Conservation (phyloP, 495 filamentous ascomycete species). For the Aspergillus cavernicola region DNA sequence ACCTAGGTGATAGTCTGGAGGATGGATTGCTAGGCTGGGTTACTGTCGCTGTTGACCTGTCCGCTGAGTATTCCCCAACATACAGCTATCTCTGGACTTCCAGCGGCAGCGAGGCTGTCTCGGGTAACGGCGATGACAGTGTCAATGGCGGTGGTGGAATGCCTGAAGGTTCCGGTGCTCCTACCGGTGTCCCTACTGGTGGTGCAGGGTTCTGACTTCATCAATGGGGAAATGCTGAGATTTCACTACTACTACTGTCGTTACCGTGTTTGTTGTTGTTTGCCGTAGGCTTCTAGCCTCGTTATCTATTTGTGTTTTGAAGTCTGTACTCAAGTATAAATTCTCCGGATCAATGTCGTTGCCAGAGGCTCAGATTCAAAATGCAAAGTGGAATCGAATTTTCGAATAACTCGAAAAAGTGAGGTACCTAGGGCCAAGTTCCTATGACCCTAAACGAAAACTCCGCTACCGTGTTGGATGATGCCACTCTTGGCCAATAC, state of each 20-base stretch:
- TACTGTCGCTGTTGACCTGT: background rate
- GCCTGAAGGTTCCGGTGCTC: background rate
- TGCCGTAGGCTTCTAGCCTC: too few species aligned
- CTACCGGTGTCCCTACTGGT: background rate
- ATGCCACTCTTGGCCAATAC: too few species aligned
- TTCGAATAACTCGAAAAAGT: too few species aligned
- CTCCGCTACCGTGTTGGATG: too few species aligned
- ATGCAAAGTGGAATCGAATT: too few species aligned
- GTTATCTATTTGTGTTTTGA: too few species aligned
- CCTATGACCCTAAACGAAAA: too few species aligned
- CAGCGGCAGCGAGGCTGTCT: background rate
- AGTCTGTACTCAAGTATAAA: too few species aligned
- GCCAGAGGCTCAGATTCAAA: too few species aligned
- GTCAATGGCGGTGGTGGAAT: background rate
- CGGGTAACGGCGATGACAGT: background rate
- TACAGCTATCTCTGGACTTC: constrained; percentile 6
- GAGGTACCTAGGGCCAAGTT: too few species aligned
- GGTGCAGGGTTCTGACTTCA: background rate
- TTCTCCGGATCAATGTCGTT: too few species aligned
- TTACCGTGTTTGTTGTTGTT: background rate
- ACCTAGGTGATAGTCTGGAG: constrained; percentile 43
- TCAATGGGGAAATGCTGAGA: background rate
- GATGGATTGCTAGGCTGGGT: constrained; percentile 33
- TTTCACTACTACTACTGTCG: background rate
- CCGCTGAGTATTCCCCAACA: background rate